Percentiles rank a stretch among this genome's conserved stretches.
Evolutionary conservation across 78 protist genomes (phyloP).

Genomic region (Dictyostelium citrinum): DNA sequence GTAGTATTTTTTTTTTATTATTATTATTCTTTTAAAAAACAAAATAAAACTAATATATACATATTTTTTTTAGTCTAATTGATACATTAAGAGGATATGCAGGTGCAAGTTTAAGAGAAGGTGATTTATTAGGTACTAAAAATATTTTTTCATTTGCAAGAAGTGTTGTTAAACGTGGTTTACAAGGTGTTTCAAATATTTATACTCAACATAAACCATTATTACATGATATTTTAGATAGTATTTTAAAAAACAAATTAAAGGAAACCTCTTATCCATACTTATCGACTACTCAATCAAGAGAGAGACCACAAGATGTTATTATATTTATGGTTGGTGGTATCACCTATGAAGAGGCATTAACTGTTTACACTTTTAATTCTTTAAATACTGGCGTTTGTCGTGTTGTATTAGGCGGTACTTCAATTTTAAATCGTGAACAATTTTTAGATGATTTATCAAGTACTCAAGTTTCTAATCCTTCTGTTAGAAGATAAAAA

Average conservation of each 20-base stretch:
- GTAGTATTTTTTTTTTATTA: not conserved
- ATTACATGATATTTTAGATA: constrained; percentile 70
- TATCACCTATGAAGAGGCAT: constrained; percentile 95
- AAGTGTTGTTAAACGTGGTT: constrained; percentile 60
- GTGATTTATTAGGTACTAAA: constrained; percentile 86
- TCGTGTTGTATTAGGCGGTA: constrained; percentile 88
- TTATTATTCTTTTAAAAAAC: not conserved
- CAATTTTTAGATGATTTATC: constrained; percentile 56
- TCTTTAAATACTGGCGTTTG: not conserved
- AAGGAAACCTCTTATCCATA: constrained; percentile 73
- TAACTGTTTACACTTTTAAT: constrained; percentile 78
- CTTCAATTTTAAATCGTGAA: constrained; percentile 78
- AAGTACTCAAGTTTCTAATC: not conserved
- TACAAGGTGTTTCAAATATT: constrained; percentile 92
- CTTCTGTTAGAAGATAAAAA: not conserved
- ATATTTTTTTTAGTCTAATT: constrained; percentile 9
- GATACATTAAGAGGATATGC: constrained; percentile 78
- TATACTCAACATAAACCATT: constrained; percentile 95
- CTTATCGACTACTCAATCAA: not conserved
- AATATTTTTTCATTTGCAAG: constrained; percentile 52
- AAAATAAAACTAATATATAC: too few species aligned
- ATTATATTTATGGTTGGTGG: constrained; percentile 95
- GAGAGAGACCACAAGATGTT: constrained; percentile 82
- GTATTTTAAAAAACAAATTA: constrained; percentile 71
- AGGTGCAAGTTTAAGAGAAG: constrained; percentile 74